Base-by-base conservation (phyloP, 2,329 filamentous ascomycete genomes). In the Sordariomycetes sp. region DNA sequence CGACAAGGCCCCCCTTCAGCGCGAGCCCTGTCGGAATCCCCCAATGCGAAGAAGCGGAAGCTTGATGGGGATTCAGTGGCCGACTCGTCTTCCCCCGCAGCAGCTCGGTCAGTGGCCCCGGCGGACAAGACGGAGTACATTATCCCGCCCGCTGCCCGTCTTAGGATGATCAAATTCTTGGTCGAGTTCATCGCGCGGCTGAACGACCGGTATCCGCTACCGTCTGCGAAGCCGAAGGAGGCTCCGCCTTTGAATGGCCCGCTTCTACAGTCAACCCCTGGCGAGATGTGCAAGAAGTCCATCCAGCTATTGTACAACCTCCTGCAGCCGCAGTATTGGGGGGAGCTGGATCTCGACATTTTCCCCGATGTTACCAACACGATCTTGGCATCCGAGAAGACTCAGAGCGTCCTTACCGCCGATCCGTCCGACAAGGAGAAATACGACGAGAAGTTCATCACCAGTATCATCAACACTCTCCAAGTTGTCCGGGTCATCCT, bases 151-250 rank as follows among this genome's bases (percentile, higher is more conserved):
- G 70, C 81, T 1, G 83, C 88, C 58, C 83, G 92, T 22, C 81
- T 86, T 51, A 87, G 90, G 70, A 87, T 99, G 76, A 81, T 97
- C 54, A 97, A 96, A 71, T 99, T 97, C 67, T 81, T 99, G 35
- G 89, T 97, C 34, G 89, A 94, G 61, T 97, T 97, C 71, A 96
- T 97, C 64, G 92, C 91, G 1, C 88, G 90, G 55, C 79, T 97
- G 24, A 87, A 88, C 20, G 94, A 97, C 71, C 84, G 92, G 37
- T 97, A 89, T 68, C 85, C 86, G 22, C 81, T 91, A 24, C 87
- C 87, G 16, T 88, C 88, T 24, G 79, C 83, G 16, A 88, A 86
- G 64, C 78, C 83, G 50, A 81, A 83, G 54, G 84, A 88, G 50
- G 64, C 76, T 14, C 67, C 69, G 1, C 66, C 66, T 4, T 18